Evolutionary conservation across 2,329 filamentous ascomycete genomes (phyloP), one percentile per base, ranked within the genome.

Genomic region (Alternaria incomplexa): DNA sequence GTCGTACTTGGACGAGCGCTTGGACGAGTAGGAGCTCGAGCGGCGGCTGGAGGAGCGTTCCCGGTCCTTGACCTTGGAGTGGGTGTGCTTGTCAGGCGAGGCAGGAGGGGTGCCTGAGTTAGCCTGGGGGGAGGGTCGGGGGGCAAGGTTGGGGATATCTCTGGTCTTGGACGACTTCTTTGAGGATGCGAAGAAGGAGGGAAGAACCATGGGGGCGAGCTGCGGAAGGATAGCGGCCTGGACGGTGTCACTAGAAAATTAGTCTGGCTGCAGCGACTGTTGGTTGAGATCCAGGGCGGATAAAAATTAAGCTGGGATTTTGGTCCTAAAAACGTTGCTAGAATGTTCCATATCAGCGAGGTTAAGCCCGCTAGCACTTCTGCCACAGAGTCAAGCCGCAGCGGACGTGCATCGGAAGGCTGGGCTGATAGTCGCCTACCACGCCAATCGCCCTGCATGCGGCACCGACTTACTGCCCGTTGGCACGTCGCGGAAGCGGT

Each of bases 1-100:
- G 77, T 92, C 89, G 74, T 79, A 78, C 65, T 72, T 74, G 74
- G 80, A 78, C 67, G 80, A 79, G 64, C 76, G 77, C 70, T 72
- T 75, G 64, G 71, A 75, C 56, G 75, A 77, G 69, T 73, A 73
- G 23, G 77, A 77, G 57, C 62, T 68, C 51, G 73, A 76, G 65
- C 72, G 70, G 51, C 74, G 72, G 48, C 64, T 70, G 55, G 67
- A 65, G 63, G 70, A 65, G 65, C 70, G 70, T 62, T 72, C 71
- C 58, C 75, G 72, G 54, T 79, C 75, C 54, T 74, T 76, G 55
- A 79, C 66, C 51, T 73, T 73, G 53, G 68, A 60, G 65, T 72
- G 70, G 47, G 77, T 71, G 58, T 74, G 77, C 69, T 80, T 80
- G 67, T 80, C 78, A 61, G 79, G 78, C 61, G 79, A 80, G 54